A percentile compares a stretch with the other conserved stretches of the same genome.
Evolutionary conservation across 2,329 filamentous ascomycete genomes (phyloP).

Genomic region (Colletotrichum cereale): DNA sequence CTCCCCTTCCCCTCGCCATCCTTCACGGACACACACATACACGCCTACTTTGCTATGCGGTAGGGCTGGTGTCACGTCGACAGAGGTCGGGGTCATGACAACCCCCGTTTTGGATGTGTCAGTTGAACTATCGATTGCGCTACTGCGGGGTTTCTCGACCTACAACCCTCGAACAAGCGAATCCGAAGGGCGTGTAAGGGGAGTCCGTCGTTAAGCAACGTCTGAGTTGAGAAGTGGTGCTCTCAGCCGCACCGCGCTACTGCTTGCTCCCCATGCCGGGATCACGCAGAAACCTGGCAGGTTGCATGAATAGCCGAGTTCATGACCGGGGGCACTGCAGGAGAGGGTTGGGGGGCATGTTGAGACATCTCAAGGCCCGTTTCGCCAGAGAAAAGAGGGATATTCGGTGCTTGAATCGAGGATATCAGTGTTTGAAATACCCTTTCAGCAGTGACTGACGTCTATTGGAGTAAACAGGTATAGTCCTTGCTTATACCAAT

Average conservation of each 20-base stretch:
- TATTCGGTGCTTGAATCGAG: neutral
- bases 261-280: neutral
- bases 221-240: neutral
- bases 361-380: neutral
- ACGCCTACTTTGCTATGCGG: neutral
- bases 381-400: neutral
- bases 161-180: neutral
- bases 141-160: neutral
- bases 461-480: neutral
- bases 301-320: neutral
- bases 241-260: slow-evolving; percentile 6
- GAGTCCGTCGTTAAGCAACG: neutral
- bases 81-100: neutral
- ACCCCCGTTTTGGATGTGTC: neutral
- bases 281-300: neutral
- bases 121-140: neutral
- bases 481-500: neutral
- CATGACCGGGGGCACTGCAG: neutral
- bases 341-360: neutral
- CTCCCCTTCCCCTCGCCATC: neutral
- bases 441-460: neutral
- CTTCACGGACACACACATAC: neutral
- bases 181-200: neutral
- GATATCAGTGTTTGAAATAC: neutral
- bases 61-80: neutral